Evolutionary conservation across 2,329 filamentous ascomycete species (phyloP), one percentile per base, ranked within the genome.

Genomic region (Colletotrichum tabaci): DNA sequence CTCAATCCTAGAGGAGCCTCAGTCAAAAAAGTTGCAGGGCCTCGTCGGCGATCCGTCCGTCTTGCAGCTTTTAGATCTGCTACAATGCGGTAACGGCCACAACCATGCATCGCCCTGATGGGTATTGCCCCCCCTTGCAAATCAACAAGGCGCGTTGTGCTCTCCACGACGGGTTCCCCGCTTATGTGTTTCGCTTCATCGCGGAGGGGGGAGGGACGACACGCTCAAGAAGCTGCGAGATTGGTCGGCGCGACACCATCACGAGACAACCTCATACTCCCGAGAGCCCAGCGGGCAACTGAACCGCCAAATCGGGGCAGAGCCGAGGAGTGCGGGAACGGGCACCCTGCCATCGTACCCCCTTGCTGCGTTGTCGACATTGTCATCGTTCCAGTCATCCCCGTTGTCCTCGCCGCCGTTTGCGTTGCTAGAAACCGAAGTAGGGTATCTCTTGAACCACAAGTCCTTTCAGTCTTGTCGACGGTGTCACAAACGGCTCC

Each of bases 101-200:
- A 46, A 61, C 35, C 64, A 53, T 44, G 55, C 67, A n/a, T 35
- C 23, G 40, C 10, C 42, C 21, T 26, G 44, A 58, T 40, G 56
- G 40, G 56, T 30, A 58, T n/a, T 21, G 21, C 21, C 35, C 38
- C 38, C 40, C 40, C 40, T 16, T 10, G 40, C 21, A 46, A 40
- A 18, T 2, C 15, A 23, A 21, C 9, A 30, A n/a, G 23, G 15
- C 18, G 56, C 40, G 56, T 40, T 13, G 38, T 58, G 56, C 56
- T 46, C 21, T 13, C 40, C 2, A 18, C 18, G 15, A 49, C 40
- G n/a, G 62, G 55, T 49, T 44, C 67, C 61, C 62, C 55, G 61
- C 67, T 21, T 44, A 15, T n/a, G 55, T 50, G 56, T 66, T 67
- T 62, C 63, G 67, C 67, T 61, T 61, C 63, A 26, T 61, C 21